Percentiles rank a stretch among this genome's conserved stretches.
phyloP scores from a whole-genome alignment of 2,329 filamentous ascomycete genomes.

The Fusarium sacchari region DNA sequence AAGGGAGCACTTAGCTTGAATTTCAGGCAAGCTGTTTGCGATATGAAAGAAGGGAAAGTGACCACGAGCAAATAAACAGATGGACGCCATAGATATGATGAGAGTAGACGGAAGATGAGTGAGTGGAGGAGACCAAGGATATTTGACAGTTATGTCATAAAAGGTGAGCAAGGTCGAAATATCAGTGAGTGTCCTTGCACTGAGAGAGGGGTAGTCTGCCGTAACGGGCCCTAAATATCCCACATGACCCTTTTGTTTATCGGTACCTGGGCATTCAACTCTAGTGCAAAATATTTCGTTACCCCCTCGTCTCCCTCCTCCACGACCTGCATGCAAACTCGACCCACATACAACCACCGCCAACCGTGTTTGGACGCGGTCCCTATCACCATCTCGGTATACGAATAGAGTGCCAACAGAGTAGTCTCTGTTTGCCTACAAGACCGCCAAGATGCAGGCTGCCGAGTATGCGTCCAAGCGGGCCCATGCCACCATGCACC shows the following conservation, averaged over 20 bases:
- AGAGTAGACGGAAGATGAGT: rapidly evolving
- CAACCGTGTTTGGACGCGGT: not conserved
- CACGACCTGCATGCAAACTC: not conserved
- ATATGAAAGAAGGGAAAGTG: not conserved
- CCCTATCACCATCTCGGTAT: not conserved
- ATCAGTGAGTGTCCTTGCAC: not conserved
- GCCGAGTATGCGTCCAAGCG: not conserved
- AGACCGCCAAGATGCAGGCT: not conserved
- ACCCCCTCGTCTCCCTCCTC: not conserved
- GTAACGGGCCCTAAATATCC: rapidly evolving
- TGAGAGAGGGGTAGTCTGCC: not conserved
- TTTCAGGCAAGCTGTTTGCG: no score
- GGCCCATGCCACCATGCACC: not conserved
- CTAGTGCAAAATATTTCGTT: not conserved
- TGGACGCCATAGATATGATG: rapidly evolving
- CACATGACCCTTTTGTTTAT: not conserved
- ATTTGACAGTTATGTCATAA: not conserved
- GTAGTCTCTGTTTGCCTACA: not conserved
- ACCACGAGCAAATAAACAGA: rapidly evolving
- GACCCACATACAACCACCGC: not conserved
- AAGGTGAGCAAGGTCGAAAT: not conserved
- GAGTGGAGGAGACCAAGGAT: not conserved
- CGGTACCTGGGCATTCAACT: not conserved
- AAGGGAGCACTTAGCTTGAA: no score
- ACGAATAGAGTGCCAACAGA: not conserved